Conservation (phyloP, 257 asterid species). For the Agastache rugosa region DNA sequence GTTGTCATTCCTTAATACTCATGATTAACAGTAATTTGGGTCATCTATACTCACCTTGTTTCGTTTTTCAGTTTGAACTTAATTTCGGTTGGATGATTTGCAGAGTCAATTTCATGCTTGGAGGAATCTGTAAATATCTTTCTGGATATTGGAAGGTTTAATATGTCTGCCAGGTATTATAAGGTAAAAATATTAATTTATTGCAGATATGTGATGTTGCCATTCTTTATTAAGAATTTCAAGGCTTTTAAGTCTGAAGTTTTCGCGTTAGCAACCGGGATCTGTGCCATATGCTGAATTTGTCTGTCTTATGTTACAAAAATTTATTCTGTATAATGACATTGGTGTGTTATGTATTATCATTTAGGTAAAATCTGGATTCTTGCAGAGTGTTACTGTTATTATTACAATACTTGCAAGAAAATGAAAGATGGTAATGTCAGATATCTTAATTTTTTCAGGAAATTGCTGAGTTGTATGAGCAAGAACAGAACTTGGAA, state of each 20-base stretch:
- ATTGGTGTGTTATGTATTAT: constrained; percentile 1
- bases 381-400: constrained; percentile 11
- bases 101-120: constrained; percentile 85
- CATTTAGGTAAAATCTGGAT: constrained; percentile 25
- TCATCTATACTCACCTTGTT: background rate
- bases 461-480: constrained; percentile 94
- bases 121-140: constrained; percentile 76
- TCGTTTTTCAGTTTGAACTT: constrained; percentile 23
- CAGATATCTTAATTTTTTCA: constrained; percentile 35
- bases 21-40: constrained; percentile 19
- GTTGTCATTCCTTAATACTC: background rate
- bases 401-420: background rate
- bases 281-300: constrained; percentile 16
- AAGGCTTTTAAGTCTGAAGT: background rate
- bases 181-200: constrained; percentile 59
- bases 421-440: constrained; percentile 1
- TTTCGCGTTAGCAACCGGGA: background rate
- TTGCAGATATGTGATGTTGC: constrained; percentile 20
- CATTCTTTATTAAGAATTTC: constrained; percentile 4
- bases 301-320: constrained; percentile 1
- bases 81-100: constrained; percentile 40
- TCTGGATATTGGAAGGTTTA: constrained; percentile 85
- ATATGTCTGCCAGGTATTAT: constrained; percentile 88
- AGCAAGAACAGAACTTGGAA: constrained; percentile 82
- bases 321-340: background rate